A percentile compares a stretch with the other conserved stretches of the same genome.
Conservation (phyloP, 1,284 basidiomycete genomes). For the Leccinum variabile region DNA sequence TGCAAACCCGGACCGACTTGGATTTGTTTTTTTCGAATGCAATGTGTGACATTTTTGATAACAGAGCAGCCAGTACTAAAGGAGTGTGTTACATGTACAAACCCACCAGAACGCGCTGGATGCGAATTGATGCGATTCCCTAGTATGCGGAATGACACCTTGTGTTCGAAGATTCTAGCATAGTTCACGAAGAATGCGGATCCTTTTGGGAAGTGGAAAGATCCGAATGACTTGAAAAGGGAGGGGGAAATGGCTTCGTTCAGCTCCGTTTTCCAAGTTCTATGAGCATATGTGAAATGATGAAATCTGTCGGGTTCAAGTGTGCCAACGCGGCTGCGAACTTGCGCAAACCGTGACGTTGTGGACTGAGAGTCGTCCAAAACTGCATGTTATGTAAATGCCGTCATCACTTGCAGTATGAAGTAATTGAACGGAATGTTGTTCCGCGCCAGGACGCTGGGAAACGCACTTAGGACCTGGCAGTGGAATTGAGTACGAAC, state of each 20-base stretch:
- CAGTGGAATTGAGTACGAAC: conserved; percentile 3
- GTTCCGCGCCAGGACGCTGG: conserved; percentile 6
- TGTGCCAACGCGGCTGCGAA: conserved; percentile 22
- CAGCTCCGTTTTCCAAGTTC: background rate
- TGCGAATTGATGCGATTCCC: conserved; percentile 6
- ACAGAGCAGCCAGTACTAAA: conserved; percentile 2
- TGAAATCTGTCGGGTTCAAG: conserved; percentile 24
- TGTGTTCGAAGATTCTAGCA: conserved; percentile 6
- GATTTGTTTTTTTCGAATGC: conserved; percentile 6
- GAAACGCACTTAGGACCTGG: conserved; percentile 1
- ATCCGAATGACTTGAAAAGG: conserved; percentile 1
- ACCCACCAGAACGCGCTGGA: conserved; percentile 9
- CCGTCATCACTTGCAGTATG: conserved; percentile 14
- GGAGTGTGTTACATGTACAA: conserved; percentile 9
- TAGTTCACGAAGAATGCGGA: conserved; percentile 16
- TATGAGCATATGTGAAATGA: conserved; percentile 8
- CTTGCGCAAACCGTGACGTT: conserved; percentile 8
- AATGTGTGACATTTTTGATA: conserved; percentile 21
- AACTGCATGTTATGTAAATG: conserved; percentile 17
- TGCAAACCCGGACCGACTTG: conserved; percentile 6
- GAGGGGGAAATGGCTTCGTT: conserved; percentile 12
- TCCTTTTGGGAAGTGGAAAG: conserved; percentile 23
- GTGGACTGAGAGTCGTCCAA: background rate
- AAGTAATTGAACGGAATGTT: conserved; percentile 10
- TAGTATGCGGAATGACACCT: background rate